Percentiles rank a stretch among this genome's conserved stretches.
Evolutionary conservation across 768 basidiomycete species (phyloP).

Genomic region (Lentinus tigrinus): DNA sequence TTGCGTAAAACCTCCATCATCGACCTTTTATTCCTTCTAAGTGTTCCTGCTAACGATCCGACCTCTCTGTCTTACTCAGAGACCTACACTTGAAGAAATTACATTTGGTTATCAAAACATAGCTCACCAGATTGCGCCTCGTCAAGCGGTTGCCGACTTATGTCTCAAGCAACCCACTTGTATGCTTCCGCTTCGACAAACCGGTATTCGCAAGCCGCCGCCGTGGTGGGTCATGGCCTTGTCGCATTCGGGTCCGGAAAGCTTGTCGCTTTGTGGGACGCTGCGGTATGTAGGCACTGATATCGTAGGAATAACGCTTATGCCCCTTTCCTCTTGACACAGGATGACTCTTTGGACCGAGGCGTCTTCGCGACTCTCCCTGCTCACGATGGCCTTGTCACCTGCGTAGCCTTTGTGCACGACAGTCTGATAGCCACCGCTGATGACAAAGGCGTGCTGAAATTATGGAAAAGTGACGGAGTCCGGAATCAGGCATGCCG

Average conservation of each 20-base stretch:
- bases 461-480: slow-evolving; percentile 50
- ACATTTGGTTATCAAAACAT: too few relatives aligned
- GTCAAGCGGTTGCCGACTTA: background rate
- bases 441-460: slow-evolving; percentile 71
- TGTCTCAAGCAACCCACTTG: slow-evolving; percentile 25
- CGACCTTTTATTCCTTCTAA: too few relatives aligned
- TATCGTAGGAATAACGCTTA: background rate
- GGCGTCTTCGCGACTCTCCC: slow-evolving; percentile 71
- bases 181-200: slow-evolving; percentile 53
- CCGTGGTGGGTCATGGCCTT: slow-evolving; percentile 33
- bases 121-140: too few relatives aligned
- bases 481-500: slow-evolving; percentile 33
- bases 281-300: slow-evolving; percentile 41
- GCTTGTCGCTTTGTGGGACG: slow-evolving; percentile 59
- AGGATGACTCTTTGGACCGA: slow-evolving; percentile 45
- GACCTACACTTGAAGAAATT: background rate
- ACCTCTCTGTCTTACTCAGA: too few relatives aligned
- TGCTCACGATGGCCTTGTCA: slow-evolving; percentile 73
- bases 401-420: slow-evolving; percentile 68
- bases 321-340: background rate
- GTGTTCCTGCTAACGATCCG: too few relatives aligned
- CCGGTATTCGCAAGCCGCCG: slow-evolving; percentile 41
- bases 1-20: background rate
- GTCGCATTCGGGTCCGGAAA: slow-evolving; percentile 60
- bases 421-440: slow-evolving; percentile 59